Evolutionary conservation across 495 filamentous ascomycete genomes (phyloP).

Genomic region (Annulohypoxylon maeteangense): DNA sequence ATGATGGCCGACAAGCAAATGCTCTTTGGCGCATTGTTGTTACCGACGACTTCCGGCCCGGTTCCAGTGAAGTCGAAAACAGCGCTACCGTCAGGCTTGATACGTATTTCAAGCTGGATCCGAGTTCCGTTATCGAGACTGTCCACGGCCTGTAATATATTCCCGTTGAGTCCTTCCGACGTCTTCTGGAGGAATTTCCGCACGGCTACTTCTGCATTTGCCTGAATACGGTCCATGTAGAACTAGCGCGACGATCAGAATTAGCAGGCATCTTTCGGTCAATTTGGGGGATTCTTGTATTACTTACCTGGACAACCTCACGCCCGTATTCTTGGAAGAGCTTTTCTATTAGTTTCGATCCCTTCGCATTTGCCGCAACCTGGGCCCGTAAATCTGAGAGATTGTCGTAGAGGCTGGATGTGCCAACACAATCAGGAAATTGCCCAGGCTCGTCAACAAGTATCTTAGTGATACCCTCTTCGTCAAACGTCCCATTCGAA

Average conservation of each 20-base stretch:
- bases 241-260: constrained; percentile 19
- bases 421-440: constrained; percentile 47
- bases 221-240: constrained; percentile 49
- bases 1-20: constrained; percentile 41
- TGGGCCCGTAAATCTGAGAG: constrained; percentile 49
- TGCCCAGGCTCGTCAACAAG: constrained; percentile 47
- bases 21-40: constrained; percentile 42
- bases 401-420: constrained; percentile 46
- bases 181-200: constrained; percentile 40
- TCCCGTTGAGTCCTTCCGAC: constrained; percentile 18
- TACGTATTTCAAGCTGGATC: constrained; percentile 46
- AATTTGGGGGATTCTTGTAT: neutral
- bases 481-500: constrained; percentile 44
- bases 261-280: neutral
- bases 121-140: constrained; percentile 51
- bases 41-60: constrained; percentile 44
- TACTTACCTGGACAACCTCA: constrained; percentile 33
- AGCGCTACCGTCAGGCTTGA: constrained; percentile 44
- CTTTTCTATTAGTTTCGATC: constrained; percentile 40
- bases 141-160: constrained; percentile 40
- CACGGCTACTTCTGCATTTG: constrained; percentile 46
- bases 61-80: constrained; percentile 52
- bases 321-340: constrained; percentile 46
- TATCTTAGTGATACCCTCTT: constrained; percentile 46
- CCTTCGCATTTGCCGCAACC: constrained; percentile 50